Conservation (phyloP, 2,329 filamentous ascomycete genomes). For the Ophiostoma piceae region DNA sequence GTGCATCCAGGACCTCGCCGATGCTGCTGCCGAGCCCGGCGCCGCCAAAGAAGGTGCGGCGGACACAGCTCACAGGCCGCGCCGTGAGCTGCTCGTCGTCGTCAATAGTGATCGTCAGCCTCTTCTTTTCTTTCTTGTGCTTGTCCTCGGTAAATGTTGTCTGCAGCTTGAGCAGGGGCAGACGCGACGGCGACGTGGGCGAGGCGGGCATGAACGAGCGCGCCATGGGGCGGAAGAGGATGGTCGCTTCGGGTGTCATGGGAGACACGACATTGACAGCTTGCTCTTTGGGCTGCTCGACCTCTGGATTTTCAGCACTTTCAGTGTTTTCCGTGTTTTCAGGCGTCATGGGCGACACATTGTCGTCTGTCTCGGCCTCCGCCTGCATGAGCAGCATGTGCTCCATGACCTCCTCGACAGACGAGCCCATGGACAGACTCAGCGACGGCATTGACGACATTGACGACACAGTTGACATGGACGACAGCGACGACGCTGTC, state of each 20-base stretch:
- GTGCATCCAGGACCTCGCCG: slow-evolving; percentile 38
- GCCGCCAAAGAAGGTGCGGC: slow-evolving; percentile 30
- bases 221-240: neutral
- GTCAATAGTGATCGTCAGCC: neutral
- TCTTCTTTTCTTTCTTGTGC: slow-evolving; percentile 11
- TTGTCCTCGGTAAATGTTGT: slow-evolving; percentile 31
- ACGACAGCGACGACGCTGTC: slow-evolving; percentile 23
- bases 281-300: neutral
- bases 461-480: neutral
- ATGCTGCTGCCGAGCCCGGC: slow-evolving; percentile 33
- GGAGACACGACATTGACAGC: neutral
- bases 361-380: neutral
- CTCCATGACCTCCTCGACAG: neutral
- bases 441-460: slow-evolving; percentile 28
- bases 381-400: neutral
- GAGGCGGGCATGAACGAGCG: neutral
- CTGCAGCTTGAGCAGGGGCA: slow-evolving; percentile 40
- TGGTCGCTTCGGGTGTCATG: neutral
- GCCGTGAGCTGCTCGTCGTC: slow-evolving; percentile 38
- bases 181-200: slow-evolving; percentile 1
- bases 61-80: slow-evolving; percentile 34
- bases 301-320: neutral
- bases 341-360: neutral
- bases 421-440: neutral
- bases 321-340: neutral